Evolutionary conservation across 169 alveolate genomes (phyloP), one percentile per base, ranked within the genome.

Genomic region (Blepharisma undulans): DNA sequence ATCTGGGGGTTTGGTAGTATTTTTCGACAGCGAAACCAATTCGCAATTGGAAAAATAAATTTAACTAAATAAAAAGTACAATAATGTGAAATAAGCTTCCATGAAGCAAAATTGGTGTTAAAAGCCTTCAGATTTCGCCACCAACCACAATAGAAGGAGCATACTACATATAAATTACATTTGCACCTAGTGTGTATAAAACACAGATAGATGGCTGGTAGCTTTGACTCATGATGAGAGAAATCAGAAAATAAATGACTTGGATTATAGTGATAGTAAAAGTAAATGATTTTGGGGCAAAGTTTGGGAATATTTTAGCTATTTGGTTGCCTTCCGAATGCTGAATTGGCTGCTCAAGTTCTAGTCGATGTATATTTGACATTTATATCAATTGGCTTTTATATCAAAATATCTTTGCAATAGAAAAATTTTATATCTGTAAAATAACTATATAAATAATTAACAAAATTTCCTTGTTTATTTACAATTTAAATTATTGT

Each of bases 91-190:
- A 21, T 19, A 71, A 22, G 72, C 34, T 86, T 19, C 72, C 91
- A 86, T 86, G 91, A 29, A 86, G 91, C 25, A 86, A 5, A 60
- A 86, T 66, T 18, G 91, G 76, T 5, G 16, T 29, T 19, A 86
- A 61, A 71, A 86, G 84, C 66, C 91, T 86, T 21, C 34, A 72
- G 33, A 86, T 25, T 85, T 86, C 72, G 25, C 22, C n/a, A 19
- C 36, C 66, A 29, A 25, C 72, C 7, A 72, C 72, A 18, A 86
- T 72, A 72, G n/a, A 18, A 0, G 84, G 81, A 10, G 72, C 34
- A 78, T 82, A 36, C 89, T 82, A 78, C 6, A 25, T 78, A 27
- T 2, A 27, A 25, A 25, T 78, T 78, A 78, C 86, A 4, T 29
- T 82, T 22, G 89, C 89, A 19, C 89, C 89, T 82, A 82, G n/a